Percentiles rank a stretch among this genome's conserved stretches.
Conservation (phyloP, 2,329 filamentous ascomycete genomes). For the Diaporthe batatas region DNA sequence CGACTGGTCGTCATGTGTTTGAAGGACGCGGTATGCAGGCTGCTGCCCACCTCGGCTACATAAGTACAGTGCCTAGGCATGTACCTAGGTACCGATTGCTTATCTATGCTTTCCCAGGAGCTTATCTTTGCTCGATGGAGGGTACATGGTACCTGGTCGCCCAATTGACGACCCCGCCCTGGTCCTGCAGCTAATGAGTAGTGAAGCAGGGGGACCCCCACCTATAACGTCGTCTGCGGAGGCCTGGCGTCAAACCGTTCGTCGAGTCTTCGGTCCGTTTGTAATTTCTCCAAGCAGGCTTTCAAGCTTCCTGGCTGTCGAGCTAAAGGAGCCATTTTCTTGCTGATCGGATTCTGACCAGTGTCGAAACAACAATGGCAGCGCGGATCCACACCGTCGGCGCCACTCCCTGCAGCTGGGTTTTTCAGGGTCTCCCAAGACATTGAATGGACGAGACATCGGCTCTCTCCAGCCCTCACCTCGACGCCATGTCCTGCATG, state of each 20-base stretch:
- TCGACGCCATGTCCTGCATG: conserved; percentile 7
- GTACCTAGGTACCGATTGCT: background rate
- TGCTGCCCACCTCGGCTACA: conserved; percentile 2
- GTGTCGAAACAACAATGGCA: background rate
- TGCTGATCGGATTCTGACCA: background rate
- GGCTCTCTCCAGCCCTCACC: background rate
- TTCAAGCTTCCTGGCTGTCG: too few species aligned
- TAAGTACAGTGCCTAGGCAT: too few species aligned
- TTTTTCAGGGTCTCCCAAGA: background rate
- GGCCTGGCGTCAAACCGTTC: conserved; percentile 15
- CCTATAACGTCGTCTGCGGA: background rate
- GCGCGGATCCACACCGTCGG: conserved; percentile 16
- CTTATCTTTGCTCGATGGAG: background rate
- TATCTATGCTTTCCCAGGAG: background rate
- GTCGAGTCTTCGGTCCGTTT: conserved; percentile 16
- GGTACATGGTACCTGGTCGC: background rate
- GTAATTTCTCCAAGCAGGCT: background rate
- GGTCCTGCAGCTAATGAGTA: conserved; percentile 8
- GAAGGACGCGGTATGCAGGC: background rate
- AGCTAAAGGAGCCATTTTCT: conserved; percentile 19
- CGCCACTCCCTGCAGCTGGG: conserved; percentile 28
- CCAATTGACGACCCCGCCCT: background rate
- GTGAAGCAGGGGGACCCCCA: conserved; percentile 1
- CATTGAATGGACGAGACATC: background rate
- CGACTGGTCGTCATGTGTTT: conserved; percentile 8